Base-by-base conservation (phyloP, 371 early-diverging fungal species). In the Coemansia sp. region DNA sequence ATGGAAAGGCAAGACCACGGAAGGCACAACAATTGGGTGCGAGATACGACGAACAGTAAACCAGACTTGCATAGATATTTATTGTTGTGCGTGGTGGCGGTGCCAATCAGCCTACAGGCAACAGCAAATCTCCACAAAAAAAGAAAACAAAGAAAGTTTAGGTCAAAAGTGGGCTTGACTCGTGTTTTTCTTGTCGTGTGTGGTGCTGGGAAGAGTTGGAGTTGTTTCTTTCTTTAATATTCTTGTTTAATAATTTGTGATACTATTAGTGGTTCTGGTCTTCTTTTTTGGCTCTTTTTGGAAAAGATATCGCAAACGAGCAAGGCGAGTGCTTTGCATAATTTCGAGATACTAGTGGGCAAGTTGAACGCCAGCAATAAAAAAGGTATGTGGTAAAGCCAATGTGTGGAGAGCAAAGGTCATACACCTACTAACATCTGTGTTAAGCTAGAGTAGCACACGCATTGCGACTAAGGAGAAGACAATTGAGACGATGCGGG, bases 401-500 rank as follows among this genome's bases (percentile, higher is more conserved):
- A 25, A 25, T 25, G 25, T 25, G 25, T 25, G 25, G 25, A 25
- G 25, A 25, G 25, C 25, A 25, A 25, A 25, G 25, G 25, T 2
- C 25, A 25, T 25, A 25, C 25, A 25, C 25, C 25, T 25, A 25
- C 33, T 33, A 33, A 33, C 33, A 33, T 1, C 33, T 33, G 33
- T 9, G 8, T 33, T 33, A 2, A 9, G 2, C 11, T 11, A 33
- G 33, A 33, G 33, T 33, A 33, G 33, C 33, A 33, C 33, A 33
- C 33, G 33, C 33, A 8, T 33, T 33, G 33, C 8, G 33, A 33
- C 33, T 9, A 33, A 33, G 33, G 11, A 9, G 33, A 11, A 9
- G 33, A 11, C 8, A 33, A 33, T 33, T 33, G 33, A 33, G 48
- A 39, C 7, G 23, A 73, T 73, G 73, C 62, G 69, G 21, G 65